Base-by-base conservation (phyloP, 495 filamentous ascomycete species). In the Articulospora tetracladia region DNA sequence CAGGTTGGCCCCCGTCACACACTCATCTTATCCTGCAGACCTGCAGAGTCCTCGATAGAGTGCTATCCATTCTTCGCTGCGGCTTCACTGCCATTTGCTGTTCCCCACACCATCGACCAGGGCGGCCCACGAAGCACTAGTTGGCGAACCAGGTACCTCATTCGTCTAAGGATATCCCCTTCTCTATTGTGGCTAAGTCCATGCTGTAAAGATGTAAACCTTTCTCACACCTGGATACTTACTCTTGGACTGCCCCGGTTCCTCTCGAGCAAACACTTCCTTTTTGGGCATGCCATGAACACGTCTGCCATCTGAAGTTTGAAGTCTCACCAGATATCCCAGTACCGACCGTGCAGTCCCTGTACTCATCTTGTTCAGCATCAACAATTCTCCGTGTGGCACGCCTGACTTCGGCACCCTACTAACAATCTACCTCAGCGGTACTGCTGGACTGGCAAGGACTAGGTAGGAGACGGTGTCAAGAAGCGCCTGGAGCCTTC, bases 371-470 rank as follows among this genome's bases (percentile, higher is more conserved):
- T 62, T 62, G 19, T 52, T 60, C 61, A 64, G 51, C 61, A 60
- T 64, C 61, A 58, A 67, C 32, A 67, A 67, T 59, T 64, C 61
- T 67, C 65, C 65, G 65, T 58, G 55, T 64, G 57, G 57, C 58
- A 57, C 58, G 55, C 41, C 63, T 57, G 58, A 41, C 26, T 39
- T 54, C 49, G 52, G 53, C n/a, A 59, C 60, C 24, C 20, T 25
- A 57, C 59, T 46, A 59, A 32, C 49, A 57, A 60, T 60, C 51
- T 61, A 46, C 60, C 60, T 63, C 60, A 49, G 60, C 57, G 49
- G 60, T 50, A 53, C 50, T 57, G 47, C 20, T 15, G 44, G 15
- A 39, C 55, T 30, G 59, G 56, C 41, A 30, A 25, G 32, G 55
- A 22, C 30, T 58, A 44, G 15, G 15, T 34, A 55, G 54, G 17